Base-by-base conservation (phyloP, 176 grass and related monocot species). In the Aegilops sharonensis region DNA sequence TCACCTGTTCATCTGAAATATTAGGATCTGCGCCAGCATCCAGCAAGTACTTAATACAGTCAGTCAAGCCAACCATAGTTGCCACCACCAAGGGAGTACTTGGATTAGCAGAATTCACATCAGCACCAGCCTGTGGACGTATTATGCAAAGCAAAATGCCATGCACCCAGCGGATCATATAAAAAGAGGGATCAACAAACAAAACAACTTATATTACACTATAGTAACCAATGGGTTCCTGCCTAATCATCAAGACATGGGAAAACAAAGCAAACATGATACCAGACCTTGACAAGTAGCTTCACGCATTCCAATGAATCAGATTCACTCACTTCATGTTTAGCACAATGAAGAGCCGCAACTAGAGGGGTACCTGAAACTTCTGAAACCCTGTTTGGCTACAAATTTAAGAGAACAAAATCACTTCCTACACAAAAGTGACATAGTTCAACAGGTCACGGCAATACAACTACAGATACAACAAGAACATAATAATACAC, bases 41-140 rank as follows among this genome's bases (percentile, higher is more conserved):
- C 10, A 79, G 77, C 77, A 79, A 79, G 77, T 79, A 79, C 77
- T 79, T 79, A 17, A 79, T 79, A 18, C 77, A 79, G 3, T 79
- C 77, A 79, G 77, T 5, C 34, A 79, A 79, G n/a, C 77, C 77
- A 64, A 13, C 4, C 21, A 1, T 64, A 61, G 77, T 42, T 61
- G 77, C 77, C 31, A 79, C 57, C 77, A 64, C 54, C 57, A 79
- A 62, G 34, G 77, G 57, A 64, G 34, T 79, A 6, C 62, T 64
- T 23, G 77, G 77, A 40, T 40, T 9, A 64, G 77, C 77, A 64
- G 9, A 79, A 63, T 79, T 79, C 34, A 79, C 57, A 79, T 79
- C 20, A 42, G 57, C 77, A 10, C 77, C 77, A 79, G 77, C 56
- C 57, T 79, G 72, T 18, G 23, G 13, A 50, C 4, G 10, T 75